Base-by-base conservation (phyloP, 176 grass and related monocot species). In the Carex scoparia region DNA sequence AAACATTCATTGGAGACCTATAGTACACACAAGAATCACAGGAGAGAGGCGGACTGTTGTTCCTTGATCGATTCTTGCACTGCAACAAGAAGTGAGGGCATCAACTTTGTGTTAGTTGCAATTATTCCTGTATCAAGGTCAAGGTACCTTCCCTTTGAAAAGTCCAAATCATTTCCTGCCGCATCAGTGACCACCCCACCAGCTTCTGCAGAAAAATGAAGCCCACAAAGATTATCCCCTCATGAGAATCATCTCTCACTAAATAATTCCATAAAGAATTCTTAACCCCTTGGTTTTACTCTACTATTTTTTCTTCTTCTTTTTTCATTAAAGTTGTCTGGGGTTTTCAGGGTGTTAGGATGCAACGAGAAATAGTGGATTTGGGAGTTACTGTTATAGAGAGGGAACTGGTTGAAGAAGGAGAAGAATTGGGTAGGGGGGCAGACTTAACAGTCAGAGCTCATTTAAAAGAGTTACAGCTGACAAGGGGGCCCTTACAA, bases 71-170 rank as follows among this genome's bases (percentile, higher is more conserved):
- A 81, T 79, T 95, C 93, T 69, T 90, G 89, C 14, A 95, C 90
- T 3, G 88, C 93, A 56, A 86, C 94, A 33, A 98, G 84, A 35
- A 98, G 87, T 5, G 91, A 90, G 0, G 87, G 85, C 93, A 98
- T 95, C 66, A 95, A 65, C 77, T 90, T 73, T 71, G 86, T 93
- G 66, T 98, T 98, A 13, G 93, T 94, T 10, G 89, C 91, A 3
- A 98, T 92, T 56, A 98, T 98, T 79, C 96, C 96, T 10, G 91
- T 92, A 85, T 98, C 88, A 14, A 94, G 91, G 86, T 98, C 93
- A 27, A 98, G 93, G 87, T 85, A 90, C 69, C 91, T 90, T 40
- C 96, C 96, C 81, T 89, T 92, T 38, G 96, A 98, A 69, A 98
- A 98, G 87, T 98, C 96, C 62, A 98, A 86, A 75, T 88, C 56